These are phyloP conservation scores for Metschnikowia sp. DNA, from an alignment of 805 yeast genomes.

Conservation along the genomic window DNA sequence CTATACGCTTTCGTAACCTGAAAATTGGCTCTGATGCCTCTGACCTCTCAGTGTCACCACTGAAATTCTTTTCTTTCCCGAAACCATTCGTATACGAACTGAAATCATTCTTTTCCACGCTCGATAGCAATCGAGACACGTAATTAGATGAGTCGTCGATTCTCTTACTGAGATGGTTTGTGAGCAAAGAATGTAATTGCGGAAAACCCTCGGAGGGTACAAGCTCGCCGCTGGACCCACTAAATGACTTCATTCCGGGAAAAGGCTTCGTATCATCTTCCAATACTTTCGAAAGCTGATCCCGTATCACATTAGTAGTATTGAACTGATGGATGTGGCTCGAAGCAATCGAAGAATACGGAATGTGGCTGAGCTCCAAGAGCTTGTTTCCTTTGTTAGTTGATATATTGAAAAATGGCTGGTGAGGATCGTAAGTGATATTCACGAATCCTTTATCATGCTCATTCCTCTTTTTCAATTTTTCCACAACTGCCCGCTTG, in stretches of 20 bases:
- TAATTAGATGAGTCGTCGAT: slow-evolving; percentile 28
- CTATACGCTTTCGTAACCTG: slow-evolving; percentile 69
- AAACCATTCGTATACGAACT: slow-evolving; percentile 40
- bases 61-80: slow-evolving; percentile 16
- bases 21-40: slow-evolving; percentile 49
- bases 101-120: slow-evolving; percentile 38
- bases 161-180: slow-evolving; percentile 25
- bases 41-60: slow-evolving; percentile 12
- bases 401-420: slow-evolving; percentile 73
- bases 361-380: slow-evolving; percentile 58
- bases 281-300: slow-evolving; percentile 36
- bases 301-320: slow-evolving; percentile 51
- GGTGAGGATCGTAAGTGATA: slow-evolving; percentile 80
- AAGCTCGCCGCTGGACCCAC: slow-evolving; percentile 50
- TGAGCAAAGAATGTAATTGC: slow-evolving; percentile 40
- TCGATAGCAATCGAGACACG: slow-evolving; percentile 37
- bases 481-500: slow-evolving; percentile 80
- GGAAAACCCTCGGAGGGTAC: slow-evolving; percentile 48
- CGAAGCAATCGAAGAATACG: slow-evolving; percentile 73
- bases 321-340: slow-evolving; percentile 64
- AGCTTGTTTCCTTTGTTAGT: slow-evolving; percentile 45
- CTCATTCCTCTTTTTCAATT: slow-evolving; percentile 66
- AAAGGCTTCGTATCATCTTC: slow-evolving; percentile 46
- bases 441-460: slow-evolving; percentile 78
- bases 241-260: slow-evolving; percentile 43